phyloP scores from a whole-genome alignment of 2,329 filamentous ascomycete genomes.

The Akanthomyces lecanii region DNA sequence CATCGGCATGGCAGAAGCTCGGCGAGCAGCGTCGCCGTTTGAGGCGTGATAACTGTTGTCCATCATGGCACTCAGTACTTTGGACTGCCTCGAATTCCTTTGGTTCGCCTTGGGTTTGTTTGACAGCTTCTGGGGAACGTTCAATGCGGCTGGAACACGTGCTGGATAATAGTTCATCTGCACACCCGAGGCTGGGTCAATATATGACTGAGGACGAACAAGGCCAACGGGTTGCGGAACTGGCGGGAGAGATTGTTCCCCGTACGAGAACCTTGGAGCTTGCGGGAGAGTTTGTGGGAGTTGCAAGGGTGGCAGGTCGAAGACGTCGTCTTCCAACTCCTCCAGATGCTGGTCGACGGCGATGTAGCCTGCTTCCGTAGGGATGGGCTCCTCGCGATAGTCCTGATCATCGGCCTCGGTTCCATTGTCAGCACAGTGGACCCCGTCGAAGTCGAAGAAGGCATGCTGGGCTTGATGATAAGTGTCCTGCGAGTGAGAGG shows the following conservation, averaged over 20 bases:
- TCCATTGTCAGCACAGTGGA: slow-evolving; percentile 61
- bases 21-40: slow-evolving; percentile 15
- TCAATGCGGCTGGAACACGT: slow-evolving; percentile 88
- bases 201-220: slow-evolving; percentile 52
- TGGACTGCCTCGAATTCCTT: slow-evolving; percentile 67
- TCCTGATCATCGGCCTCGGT: not conserved
- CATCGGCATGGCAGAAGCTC: slow-evolving; percentile 24
- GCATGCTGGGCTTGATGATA: slow-evolving; percentile 62
- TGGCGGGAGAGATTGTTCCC: not conserved
- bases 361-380: not conserved
- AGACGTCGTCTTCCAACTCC: not conserved
- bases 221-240: slow-evolving; percentile 23
- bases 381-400: not conserved
- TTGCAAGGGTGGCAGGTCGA: slow-evolving; percentile 9
- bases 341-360: not conserved
- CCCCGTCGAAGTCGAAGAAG: slow-evolving; percentile 79
- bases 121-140: slow-evolving; percentile 82
- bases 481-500: slow-evolving; percentile 52
- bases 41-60: slow-evolving; percentile 22
- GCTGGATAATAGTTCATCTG: slow-evolving; percentile 94
- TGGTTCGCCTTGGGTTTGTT: slow-evolving; percentile 61
- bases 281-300: not conserved
- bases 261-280: not conserved
- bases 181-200: slow-evolving; percentile 63
- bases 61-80: slow-evolving; percentile 62